Base-by-base conservation (phyloP, 805 yeast genomes). In the Ogataea paraovalis region DNA sequence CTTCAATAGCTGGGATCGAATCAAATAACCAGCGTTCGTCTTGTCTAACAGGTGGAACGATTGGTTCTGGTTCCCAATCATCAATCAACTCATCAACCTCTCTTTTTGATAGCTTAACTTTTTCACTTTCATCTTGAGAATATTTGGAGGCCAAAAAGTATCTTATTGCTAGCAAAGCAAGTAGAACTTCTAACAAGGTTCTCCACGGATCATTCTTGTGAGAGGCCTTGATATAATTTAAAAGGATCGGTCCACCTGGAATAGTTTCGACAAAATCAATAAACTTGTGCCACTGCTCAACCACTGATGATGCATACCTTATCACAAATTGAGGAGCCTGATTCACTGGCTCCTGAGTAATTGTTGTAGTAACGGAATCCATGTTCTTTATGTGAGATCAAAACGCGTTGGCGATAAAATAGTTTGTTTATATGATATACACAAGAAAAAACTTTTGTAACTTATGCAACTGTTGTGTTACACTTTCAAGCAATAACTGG, bases 201-300 rank as follows among this genome's bases (percentile, higher is more conserved):
- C 99, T 79, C 50, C 89, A 76, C 1, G 99, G 99, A 65, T 94
- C 99, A 67, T 94, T 81, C 65, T 89, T 90, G 64, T 91, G 91
- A 2, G 97, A 89, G 12, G 90, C 82, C 53, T 75, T 76, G 59
- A 94, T 83, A 66, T 94, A 94, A 47, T 90, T 69, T 28, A 84
- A 69, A 5, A 83, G 60, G 46, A 79, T 69, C 40, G 68, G 70
- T 14, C 86, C 85, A 47, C 86, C 86, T 1, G 87, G 87, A 16
- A 68, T 34, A 6, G 46, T 46, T 32, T 52, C 56, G n/a, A 65
- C 49, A 3, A 49, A 33, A 10, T 23, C 49, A n/a, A 65, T 41
- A 16, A 60, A 46, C 13, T 48, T 41, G 37, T 58, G 47, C 64
- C 65, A 64, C n/a, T 48, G 39, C n/a, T 55, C 52, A 21, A 60